phyloP scores from a whole-genome alignment of 2,329 filamentous ascomycete species.

The Botryotinia calthae region DNA sequence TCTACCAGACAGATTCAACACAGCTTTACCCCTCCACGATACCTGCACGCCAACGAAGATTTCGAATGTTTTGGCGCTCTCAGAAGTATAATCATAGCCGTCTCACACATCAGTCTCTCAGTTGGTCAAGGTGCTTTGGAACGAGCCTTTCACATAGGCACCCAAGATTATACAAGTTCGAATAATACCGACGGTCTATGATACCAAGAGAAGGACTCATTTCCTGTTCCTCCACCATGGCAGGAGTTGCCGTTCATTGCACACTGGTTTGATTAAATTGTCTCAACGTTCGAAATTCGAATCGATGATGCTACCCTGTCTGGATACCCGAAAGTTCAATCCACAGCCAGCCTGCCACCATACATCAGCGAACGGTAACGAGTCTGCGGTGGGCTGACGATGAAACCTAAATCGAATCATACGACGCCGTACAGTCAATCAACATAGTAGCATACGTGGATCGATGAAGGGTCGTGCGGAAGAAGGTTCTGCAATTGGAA shows the following conservation, averaged over 20 bases:
- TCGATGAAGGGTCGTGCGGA: background rate
- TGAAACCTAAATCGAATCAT: background rate
- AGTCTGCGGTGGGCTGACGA: background rate
- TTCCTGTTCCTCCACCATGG: background rate
- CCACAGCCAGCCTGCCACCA: background rate
- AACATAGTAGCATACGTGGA: background rate
- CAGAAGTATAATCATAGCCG: too few species aligned
- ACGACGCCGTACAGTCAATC: background rate
- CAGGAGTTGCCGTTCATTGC: background rate
- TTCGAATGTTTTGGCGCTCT: background rate
- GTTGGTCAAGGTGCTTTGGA: background rate
- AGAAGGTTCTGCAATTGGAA: background rate
- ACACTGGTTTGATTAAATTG: background rate
- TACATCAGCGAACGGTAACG: background rate
- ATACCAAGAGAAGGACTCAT: background rate
- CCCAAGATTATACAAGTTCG: too few species aligned
- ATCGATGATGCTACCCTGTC: background rate
- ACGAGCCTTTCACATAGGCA: background rate
- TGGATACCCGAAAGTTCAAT: background rate
- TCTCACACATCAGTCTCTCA: background rate
- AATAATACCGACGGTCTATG: background rate
- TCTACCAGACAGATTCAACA: background rate
- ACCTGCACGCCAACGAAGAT: too few species aligned
- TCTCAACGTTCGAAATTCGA: background rate
- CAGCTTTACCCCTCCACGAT: background rate